Evolutionary conservation across 192 early-diverging fungal species (phyloP).

Genomic region (Allomyces macrogynus): DNA sequence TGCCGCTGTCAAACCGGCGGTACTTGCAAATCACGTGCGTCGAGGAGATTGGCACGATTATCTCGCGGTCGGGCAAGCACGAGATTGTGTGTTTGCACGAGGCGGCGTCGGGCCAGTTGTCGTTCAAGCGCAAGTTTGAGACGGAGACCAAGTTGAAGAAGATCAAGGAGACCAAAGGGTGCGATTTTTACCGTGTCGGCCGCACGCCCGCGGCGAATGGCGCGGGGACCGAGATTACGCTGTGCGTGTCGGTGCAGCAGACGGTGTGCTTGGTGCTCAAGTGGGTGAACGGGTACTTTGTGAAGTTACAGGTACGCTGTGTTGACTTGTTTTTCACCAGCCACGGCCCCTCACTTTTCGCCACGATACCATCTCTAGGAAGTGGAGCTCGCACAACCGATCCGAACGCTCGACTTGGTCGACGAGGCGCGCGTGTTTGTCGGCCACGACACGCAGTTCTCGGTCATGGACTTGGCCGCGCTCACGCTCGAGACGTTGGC

Average conservation of each 20-base stretch:
- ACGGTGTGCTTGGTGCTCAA: constrained; percentile 16
- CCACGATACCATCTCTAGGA: no score
- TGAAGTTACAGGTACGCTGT: background rate
- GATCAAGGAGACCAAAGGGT: constrained; percentile 31
- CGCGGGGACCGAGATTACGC: constrained; percentile 12
- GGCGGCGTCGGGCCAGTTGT: background rate
- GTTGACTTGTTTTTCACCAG: background rate
- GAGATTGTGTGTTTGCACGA: constrained; percentile 4
- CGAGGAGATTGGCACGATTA: constrained; percentile 6
- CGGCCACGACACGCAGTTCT: background rate
- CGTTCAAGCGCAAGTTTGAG: constrained; percentile 21
- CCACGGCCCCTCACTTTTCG: no score
- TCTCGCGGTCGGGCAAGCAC: constrained; percentile 8
- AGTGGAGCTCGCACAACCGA: constrained; percentile 4
- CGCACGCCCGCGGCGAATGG: constrained; percentile 6
- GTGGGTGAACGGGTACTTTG: constrained; percentile 11
- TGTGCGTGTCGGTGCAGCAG: constrained; percentile 20
- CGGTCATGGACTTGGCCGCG: background rate
- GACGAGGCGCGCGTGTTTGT: background rate
- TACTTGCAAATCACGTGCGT: constrained; percentile 6
- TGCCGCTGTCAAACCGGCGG: constrained; percentile 1
- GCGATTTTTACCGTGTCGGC: constrained; percentile 8
- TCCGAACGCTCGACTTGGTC: background rate
- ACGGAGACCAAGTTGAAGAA: constrained; percentile 27
- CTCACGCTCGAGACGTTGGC: background rate